Conservation (phyloP, 306 rosid genomes). For the Cicer pinnatifidum region DNA sequence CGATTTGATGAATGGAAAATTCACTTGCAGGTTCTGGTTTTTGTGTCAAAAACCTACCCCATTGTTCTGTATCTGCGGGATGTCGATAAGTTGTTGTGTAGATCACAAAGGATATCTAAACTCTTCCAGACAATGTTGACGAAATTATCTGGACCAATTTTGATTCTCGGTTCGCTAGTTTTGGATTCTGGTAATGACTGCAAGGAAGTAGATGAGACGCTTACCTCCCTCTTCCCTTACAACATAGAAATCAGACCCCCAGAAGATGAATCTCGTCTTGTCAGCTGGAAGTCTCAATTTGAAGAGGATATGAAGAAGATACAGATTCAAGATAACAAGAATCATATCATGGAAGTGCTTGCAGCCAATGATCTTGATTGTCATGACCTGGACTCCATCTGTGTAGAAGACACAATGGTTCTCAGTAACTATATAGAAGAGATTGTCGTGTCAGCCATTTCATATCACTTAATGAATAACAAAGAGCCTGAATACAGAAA, state of each 20-base stretch:
- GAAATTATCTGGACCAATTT: constrained; percentile 72
- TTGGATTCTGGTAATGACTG: constrained; percentile 56
- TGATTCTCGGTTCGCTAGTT: constrained; percentile 81
- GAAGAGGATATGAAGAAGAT: constrained; percentile 87
- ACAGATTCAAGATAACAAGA: constrained; percentile 84
- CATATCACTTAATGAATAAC: constrained; percentile 80
- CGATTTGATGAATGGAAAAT: constrained; percentile 32
- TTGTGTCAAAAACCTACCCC: constrained; percentile 75
- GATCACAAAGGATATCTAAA: constrained; percentile 63
- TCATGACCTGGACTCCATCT: constrained; percentile 71
- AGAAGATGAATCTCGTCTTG: constrained; percentile 72
- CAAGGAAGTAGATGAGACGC: constrained; percentile 65
- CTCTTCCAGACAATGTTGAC: constrained; percentile 74
- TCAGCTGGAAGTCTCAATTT: constrained; percentile 84
- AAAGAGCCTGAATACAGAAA: constrained; percentile 87
- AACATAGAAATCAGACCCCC: constrained; percentile 83
- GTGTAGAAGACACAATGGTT: constrained; percentile 74
- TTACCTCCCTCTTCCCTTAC: constrained; percentile 73
- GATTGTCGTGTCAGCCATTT: constrained; percentile 88
- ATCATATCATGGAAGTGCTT: constrained; percentile 89
- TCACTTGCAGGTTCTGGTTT: constrained; percentile 65
- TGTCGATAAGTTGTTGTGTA: constrained; percentile 62
- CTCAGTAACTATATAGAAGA: constrained; percentile 81
- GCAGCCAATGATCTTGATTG: constrained; percentile 86
- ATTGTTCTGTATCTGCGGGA: constrained; percentile 82